phyloP scores from a whole-genome alignment of 2,329 filamentous ascomycete genomes.

The Aspergillus spinulosporus region DNA sequence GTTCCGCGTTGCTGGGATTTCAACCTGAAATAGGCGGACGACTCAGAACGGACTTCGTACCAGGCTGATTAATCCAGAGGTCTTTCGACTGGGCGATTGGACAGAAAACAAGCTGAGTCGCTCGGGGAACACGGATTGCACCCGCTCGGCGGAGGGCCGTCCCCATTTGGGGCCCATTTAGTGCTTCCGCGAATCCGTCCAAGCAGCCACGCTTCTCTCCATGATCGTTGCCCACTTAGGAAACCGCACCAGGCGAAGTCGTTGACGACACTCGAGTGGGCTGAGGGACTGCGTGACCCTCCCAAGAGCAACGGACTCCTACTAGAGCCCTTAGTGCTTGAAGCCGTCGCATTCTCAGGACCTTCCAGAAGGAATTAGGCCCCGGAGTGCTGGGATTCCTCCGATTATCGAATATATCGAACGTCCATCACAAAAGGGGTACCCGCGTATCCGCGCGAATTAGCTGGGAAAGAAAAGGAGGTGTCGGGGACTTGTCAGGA shows the following conservation, averaged over 20 bases:
- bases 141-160: slow-evolving; percentile 27
- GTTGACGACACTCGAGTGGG: neutral
- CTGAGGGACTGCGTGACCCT: neutral
- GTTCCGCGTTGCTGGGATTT: slow-evolving; percentile 19
- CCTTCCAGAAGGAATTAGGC: slow-evolving; percentile 28
- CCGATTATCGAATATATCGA: neutral
- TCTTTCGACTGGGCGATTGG: slow-evolving; percentile 11
- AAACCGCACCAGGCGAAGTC: neutral
- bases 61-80: slow-evolving; percentile 15
- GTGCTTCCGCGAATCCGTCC: slow-evolving; percentile 19
- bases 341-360: slow-evolving; percentile 19
- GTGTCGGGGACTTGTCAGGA: neutral
- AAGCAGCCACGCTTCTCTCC: slow-evolving; percentile 4
- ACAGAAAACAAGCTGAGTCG: slow-evolving; percentile 5
- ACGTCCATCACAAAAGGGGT: neutral
- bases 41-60: neutral
- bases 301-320: neutral
- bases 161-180: slow-evolving; percentile 24
- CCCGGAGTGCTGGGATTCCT: slow-evolving; percentile 14
- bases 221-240: slow-evolving; percentile 3
- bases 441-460: neutral
- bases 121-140: slow-evolving; percentile 30
- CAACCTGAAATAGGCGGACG: slow-evolving; percentile 1
- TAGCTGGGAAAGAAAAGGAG: neutral
- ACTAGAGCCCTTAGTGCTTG: slow-evolving; percentile 10